phyloP scores from a whole-genome alignment of 2,329 filamentous ascomycete species.

The Fusarium sp. region DNA sequence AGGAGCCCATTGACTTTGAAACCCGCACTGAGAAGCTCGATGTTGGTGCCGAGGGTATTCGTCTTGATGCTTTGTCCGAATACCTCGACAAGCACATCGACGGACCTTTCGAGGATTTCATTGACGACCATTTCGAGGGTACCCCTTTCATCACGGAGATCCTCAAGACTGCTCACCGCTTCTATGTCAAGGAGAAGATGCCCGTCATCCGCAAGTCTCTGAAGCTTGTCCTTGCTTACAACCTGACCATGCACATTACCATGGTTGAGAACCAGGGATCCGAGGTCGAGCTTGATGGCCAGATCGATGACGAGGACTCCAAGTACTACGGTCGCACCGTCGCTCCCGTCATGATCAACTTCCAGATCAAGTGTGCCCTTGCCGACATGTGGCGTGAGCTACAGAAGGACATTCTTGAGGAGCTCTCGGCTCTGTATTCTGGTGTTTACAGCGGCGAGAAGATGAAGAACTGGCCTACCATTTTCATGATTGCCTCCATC shows the following conservation, averaged over 20 bases:
- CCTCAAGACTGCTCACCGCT: conserved; percentile 94
- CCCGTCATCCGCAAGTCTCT: conserved; percentile 94
- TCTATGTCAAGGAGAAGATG: conserved; percentile 87
- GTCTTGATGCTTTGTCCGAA: conserved; percentile 81
- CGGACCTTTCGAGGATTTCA: conserved; percentile 89
- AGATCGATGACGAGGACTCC: conserved; percentile 86
- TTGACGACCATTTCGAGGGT: conserved; percentile 95
- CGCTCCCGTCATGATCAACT: conserved; percentile 99
- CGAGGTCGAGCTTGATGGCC: conserved; percentile 80
- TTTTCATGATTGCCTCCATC: conserved; percentile 96
- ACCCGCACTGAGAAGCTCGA: conserved; percentile 89
- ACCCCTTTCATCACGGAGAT: conserved; percentile 96
- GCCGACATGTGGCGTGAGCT: conserved; percentile 98
- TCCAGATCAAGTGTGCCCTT: conserved; percentile 97
- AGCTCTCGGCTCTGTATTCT: conserved; percentile 92
- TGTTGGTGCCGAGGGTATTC: conserved; percentile 89
- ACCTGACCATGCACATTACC: conserved; percentile 92
- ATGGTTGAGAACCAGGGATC: conserved; percentile 90
- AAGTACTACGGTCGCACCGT: conserved; percentile 91
- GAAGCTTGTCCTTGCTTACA: conserved; percentile 95
- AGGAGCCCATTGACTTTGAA: conserved; percentile 83
- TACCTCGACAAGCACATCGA: conserved; percentile 97
- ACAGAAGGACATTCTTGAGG: conserved; percentile 94
- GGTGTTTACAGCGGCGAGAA: conserved; percentile 97
- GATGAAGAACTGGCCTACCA: conserved; percentile 98